Base-by-base conservation (phyloP, 345 rosid genomes). In the Melaleuca quinquenervia region DNA sequence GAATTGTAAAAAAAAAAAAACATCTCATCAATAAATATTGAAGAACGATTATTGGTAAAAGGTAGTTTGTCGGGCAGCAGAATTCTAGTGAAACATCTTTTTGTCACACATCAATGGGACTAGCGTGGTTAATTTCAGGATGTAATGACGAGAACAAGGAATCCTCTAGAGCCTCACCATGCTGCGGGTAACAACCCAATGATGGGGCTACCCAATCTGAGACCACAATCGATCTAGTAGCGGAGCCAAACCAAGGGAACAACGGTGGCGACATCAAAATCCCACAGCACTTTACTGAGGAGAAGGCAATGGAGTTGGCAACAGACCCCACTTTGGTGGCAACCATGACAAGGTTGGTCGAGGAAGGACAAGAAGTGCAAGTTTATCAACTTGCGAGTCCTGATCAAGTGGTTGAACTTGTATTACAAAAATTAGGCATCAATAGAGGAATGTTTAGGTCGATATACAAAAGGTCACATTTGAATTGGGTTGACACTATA, bases 401-500 rank as follows among this genome's bases (percentile, higher is more conserved):
- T 29, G 32, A n/a, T 58, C 18, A n/a, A 58, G 70, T 58, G 36
- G n/a, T 18, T 12, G 29, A 58, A 58, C 32, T 58, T 0, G 1
- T 13, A 13, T 58, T 58, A 58, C 8, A n/a, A n/a, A 8, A 58
- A 58, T 58, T n/a, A 1, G 18, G 36, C n/a, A 4, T 41, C 41
- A 41, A 41, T 41, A 41, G 41, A 41, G 41, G 41, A 41, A 41
- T 41, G 41, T 41, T 4, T 41, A 41, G 41, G 41, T 0, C 5
- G 1, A 12, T n/a, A n/a, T n/a, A 12, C 1, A 58, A 16, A 32
- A 58, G n/a, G 6, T 2, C 70, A 12, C 32, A 58, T 12, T 0
- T 5, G 3, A 7, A 56, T 26, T 56, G 7, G 29, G 64, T 26
- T 56, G 32, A 56, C 64, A 26, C 64, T 56, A 56, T 56, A 56